Percentiles rank a stretch among this genome's conserved stretches.
These are phyloP conservation scores for Lentinula detonsa DNA, from an alignment of 768 basidiomycete genomes.

Conservation along the genomic window DNA sequence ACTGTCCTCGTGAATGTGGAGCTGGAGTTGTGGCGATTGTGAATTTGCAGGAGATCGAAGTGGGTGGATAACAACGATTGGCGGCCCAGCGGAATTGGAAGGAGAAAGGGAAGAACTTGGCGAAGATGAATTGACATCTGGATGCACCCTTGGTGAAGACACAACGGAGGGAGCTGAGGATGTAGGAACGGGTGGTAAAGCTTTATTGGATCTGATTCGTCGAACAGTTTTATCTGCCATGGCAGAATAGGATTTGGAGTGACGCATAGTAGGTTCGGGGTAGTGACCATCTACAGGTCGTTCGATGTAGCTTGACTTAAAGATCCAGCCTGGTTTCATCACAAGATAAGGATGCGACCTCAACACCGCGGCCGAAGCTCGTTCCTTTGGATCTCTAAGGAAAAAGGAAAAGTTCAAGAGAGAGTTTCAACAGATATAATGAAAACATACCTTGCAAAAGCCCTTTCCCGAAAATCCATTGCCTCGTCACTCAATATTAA, in stretches of 20 bases:
- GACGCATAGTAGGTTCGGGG: not conserved
- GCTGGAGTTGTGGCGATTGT: not conserved
- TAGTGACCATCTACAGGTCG: not conserved
- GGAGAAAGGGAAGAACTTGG: conserved; percentile 1
- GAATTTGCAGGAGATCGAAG: conserved; percentile 16
- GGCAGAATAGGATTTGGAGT: not conserved
- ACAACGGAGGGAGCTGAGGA: not conserved
- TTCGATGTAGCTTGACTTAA: conserved; percentile 16
- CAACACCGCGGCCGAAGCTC: conserved; percentile 63
- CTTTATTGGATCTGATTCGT: not conserved
- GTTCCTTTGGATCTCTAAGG: conserved; percentile 60
- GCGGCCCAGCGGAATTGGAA: conserved; percentile 14
- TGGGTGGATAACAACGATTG: conserved; percentile 27
- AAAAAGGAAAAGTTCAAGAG: not conserved
- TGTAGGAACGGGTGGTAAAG: conserved; percentile 5
- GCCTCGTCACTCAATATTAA: conserved; percentile 57
- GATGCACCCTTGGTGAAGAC: not conserved
- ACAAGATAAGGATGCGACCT: conserved; percentile 31
- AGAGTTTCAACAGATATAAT: not conserved
- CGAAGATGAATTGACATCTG: not conserved
- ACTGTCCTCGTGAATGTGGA: not conserved
- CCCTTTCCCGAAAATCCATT: conserved; percentile 66
- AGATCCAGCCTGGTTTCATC: conserved; percentile 11
- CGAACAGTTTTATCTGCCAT: not conserved
- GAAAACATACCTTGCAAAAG: conserved; percentile 62